Conservation (phyloP, 2,329 filamentous ascomycete species). For the Leptoxyphium fumago region DNA sequence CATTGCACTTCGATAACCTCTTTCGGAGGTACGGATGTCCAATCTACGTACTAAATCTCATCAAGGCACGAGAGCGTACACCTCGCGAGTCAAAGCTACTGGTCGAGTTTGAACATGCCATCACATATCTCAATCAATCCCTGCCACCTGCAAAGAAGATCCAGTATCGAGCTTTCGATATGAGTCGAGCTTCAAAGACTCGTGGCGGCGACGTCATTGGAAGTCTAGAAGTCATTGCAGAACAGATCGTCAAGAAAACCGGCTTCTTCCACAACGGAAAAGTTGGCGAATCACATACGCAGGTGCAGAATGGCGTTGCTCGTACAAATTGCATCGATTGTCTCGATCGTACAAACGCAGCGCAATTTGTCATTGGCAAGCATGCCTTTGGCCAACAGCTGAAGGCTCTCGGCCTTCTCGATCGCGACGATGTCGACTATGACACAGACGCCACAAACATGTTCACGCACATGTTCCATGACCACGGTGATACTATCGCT, state of each 20-base stretch:
- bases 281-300: slow-evolving; percentile 46
- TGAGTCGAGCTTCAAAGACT: slow-evolving; percentile 86
- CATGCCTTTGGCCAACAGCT: slow-evolving; percentile 82
- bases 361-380: slow-evolving; percentile 96
- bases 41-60: slow-evolving; percentile 79
- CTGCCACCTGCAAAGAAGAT: slow-evolving; percentile 73
- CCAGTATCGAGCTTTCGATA: slow-evolving; percentile 91
- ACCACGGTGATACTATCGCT: slow-evolving; percentile 93
- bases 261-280: slow-evolving; percentile 94
- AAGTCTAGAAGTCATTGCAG: slow-evolving; percentile 76
- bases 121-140: slow-evolving; percentile 89
- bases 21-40: slow-evolving; percentile 89
- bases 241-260: slow-evolving; percentile 70
- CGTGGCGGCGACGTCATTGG: slow-evolving; percentile 89
- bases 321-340: slow-evolving; percentile 98
- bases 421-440: slow-evolving; percentile 66
- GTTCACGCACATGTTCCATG: slow-evolving; percentile 93
- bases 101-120: slow-evolving; percentile 71
- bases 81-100: slow-evolving; percentile 86
- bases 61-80: slow-evolving; percentile 71
- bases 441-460: slow-evolving; percentile 92
- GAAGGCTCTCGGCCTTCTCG: slow-evolving; percentile 77
- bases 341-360: slow-evolving; percentile 89
- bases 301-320: slow-evolving; percentile 79
- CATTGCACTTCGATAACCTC: slow-evolving; percentile 85